Conservation (phyloP, 2,329 filamentous ascomycete genomes). For the Raffaelea arxii region DNA sequence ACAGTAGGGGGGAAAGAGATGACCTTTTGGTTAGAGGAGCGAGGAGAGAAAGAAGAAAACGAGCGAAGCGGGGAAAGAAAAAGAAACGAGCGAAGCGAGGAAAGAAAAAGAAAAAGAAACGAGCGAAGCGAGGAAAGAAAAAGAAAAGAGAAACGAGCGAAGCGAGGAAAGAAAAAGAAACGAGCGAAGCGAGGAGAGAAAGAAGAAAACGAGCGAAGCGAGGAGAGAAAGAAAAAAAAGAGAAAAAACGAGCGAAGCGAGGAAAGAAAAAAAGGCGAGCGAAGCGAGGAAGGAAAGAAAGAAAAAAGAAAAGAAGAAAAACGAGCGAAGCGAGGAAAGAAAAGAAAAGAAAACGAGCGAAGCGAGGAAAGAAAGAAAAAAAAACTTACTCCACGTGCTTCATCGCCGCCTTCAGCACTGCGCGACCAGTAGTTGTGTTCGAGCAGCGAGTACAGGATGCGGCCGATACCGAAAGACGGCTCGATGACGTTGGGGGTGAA, state of each 20-base stretch:
- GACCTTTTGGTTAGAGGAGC: slow-evolving; percentile 43
- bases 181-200: too few species aligned
- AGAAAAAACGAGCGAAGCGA: background rate
- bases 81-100: background rate
- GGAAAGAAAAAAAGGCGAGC: background rate
- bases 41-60: background rate
- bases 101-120: background rate
- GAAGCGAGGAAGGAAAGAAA: background rate
- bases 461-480: slow-evolving; percentile 92
- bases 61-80: slow-evolving; percentile 21
- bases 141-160: too few species aligned
- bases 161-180: too few species aligned
- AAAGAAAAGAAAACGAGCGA: too few species aligned
- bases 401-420: slow-evolving; percentile 57
- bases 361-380: background rate
- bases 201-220: too few species aligned
- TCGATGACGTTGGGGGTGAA: slow-evolving; percentile 96
- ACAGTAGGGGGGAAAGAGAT: slow-evolving; percentile 51
- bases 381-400: slow-evolving; percentile 73
- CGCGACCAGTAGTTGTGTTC: slow-evolving; percentile 96
- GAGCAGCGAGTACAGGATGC: slow-evolving; percentile 85
- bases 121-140: too few species aligned
- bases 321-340: too few species aligned
- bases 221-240: background rate
- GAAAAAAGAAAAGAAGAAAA: too few species aligned